Evolutionary conservation across 352 stramenopile genomes (phyloP).

Genomic region (Globisporangium iwayamae): DNA sequence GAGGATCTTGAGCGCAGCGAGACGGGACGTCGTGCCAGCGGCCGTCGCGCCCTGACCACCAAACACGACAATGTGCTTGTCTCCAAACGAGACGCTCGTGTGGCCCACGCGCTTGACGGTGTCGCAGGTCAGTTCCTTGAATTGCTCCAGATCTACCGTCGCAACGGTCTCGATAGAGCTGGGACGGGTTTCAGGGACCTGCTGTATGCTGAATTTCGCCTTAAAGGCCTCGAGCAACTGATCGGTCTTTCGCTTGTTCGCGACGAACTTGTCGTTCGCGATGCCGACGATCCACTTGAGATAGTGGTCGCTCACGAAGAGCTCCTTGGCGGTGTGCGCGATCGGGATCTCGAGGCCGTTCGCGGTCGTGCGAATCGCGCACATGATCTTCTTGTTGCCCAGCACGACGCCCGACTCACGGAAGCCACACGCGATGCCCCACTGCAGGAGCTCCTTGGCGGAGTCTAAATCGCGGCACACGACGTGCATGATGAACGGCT

Average conservation of each 20-base stretch:
- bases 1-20: slow-evolving; percentile 48
- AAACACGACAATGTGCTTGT: slow-evolving; percentile 53
- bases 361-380: slow-evolving; percentile 86
- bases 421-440: slow-evolving; percentile 79
- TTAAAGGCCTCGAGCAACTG: slow-evolving; percentile 59
- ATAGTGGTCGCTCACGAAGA: slow-evolving; percentile 71
- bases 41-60: slow-evolving; percentile 61
- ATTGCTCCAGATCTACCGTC: slow-evolving; percentile 14
- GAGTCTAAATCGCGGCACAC: slow-evolving; percentile 75
- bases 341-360: slow-evolving; percentile 89
- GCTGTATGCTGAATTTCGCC: slow-evolving; percentile 26
- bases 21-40: slow-evolving; percentile 53
- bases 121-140: slow-evolving; percentile 16
- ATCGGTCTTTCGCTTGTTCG: slow-evolving; percentile 72
- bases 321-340: slow-evolving; percentile 29
- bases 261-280: slow-evolving; percentile 84
- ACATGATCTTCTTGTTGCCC: slow-evolving; percentile 87
- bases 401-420: slow-evolving; percentile 88
- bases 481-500: slow-evolving; percentile 93
- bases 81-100: slow-evolving; percentile 39
- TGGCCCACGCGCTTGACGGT: slow-evolving; percentile 63
- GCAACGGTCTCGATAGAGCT: background rate
- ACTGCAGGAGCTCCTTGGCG: slow-evolving; percentile 80
- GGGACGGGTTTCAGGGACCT: background rate
- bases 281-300: slow-evolving; percentile 72